Evolutionary conservation across 2,329 filamentous ascomycete genomes (phyloP), one percentile per base, ranked within the genome.

Genomic region (Ascochyta rabiei): DNA sequence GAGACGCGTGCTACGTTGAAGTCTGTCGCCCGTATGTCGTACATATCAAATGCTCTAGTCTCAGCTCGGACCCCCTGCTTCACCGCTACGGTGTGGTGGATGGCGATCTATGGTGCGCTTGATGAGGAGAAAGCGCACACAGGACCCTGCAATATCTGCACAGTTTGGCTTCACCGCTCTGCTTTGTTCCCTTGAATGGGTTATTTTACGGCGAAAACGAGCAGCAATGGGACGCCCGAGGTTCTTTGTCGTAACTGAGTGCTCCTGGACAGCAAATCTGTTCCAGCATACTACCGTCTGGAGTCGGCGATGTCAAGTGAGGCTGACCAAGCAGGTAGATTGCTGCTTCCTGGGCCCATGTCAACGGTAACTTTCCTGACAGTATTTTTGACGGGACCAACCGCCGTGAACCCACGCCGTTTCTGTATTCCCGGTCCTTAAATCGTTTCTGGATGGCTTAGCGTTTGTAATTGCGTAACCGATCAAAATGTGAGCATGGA

Each of bases 261-360:
- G 43, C 24, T 18, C 16, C 7, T 15, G 35, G 10, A 19, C 12
- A 12, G 19, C 13, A n/a, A 33, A 19, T 7, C 16, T 44, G 33
- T 26, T 28, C 34, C 26, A 45, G 26, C 34, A 28, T 24, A 9
- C 6, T 24, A 9, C 6, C 13, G 38, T 35, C 38, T 28, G 16
- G 19, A 33, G 7, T n/a, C 13, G 44, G 37, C 35, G 18, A 28
- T 24, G 28, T 31, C 19, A 41, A 46, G 16, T 37, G n/a, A 46
- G 12, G 34, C 30, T 50, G 50, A 30, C 28, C 28, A 4, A 44
- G 49, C 54, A 59, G 37, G 48, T 51, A 39, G 48, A 45, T 42
- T 46, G 40, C 41, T 50, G 48, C 42, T 60, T 71, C 63, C 70
- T 70, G 66, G 66, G 56, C 59, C 71, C 70, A 67, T 72, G 70